A percentile compares a stretch with the other conserved stretches of the same genome.
phyloP scores from a whole-genome alignment of 2,329 filamentous ascomycete genomes.

The Diaporthe aspalathi region DNA sequence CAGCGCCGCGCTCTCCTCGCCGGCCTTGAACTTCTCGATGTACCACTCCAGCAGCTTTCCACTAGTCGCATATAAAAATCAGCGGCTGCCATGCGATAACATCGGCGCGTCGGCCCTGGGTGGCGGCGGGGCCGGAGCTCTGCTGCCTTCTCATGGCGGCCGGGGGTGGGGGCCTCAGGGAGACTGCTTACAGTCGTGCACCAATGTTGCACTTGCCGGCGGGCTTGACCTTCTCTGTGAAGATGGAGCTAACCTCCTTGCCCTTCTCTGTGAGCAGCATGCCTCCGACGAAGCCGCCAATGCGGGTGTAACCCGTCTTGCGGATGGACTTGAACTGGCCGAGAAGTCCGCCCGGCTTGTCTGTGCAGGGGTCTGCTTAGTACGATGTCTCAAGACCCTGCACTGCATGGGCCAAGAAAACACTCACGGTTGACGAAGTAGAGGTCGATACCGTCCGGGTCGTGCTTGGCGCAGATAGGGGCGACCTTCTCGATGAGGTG shows the following conservation, averaged over 20 bases:
- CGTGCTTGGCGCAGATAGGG: conserved; percentile 30
- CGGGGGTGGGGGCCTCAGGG: background rate
- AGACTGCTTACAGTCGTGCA: conserved; percentile 38
- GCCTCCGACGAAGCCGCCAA: conserved; percentile 42
- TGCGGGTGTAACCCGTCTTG: conserved; percentile 40
- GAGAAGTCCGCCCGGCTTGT: conserved; percentile 32
- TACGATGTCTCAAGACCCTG: background rate
- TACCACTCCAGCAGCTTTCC: conserved; percentile 44
- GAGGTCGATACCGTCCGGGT: conserved; percentile 31
- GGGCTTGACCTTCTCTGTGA: conserved; percentile 44
- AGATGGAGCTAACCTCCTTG: conserved; percentile 43
- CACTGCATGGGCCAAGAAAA: background rate
- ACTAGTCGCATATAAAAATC: conserved; percentile 4
- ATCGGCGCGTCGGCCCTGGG: background rate
- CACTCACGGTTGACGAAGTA: conserved; percentile 32
- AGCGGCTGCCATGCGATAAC: background rate
- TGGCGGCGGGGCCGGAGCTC: background rate
- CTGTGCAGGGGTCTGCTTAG: background rate
- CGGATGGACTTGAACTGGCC: conserved; percentile 35
- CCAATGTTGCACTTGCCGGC: conserved; percentile 45
- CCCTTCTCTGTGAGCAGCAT: conserved; percentile 38
- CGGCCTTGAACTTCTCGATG: conserved; percentile 44
- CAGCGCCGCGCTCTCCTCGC: conserved; percentile 44
- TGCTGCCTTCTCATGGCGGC: background rate
- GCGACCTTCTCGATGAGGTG: conserved; percentile 31